Evolutionary conservation across 164 flowering plant genomes (phyloP).

Genomic region (Annona cherimola): DNA sequence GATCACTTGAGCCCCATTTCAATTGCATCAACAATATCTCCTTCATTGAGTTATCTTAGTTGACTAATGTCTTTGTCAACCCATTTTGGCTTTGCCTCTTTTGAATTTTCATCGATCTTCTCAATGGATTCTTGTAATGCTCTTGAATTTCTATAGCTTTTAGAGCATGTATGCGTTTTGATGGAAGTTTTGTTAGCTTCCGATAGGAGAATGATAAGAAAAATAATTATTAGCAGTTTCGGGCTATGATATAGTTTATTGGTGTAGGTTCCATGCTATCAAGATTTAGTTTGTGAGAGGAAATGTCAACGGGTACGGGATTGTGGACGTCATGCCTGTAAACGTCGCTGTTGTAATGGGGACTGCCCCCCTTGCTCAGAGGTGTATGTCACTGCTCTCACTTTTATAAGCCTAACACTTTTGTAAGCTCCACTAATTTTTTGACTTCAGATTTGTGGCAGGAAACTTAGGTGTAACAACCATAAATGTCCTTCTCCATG

Average conservation of each 20-base stretch:
- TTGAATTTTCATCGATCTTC: background rate
- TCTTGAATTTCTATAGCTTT: background rate
- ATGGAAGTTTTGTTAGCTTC: too few relatives aligned
- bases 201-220: background rate
- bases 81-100: background rate
- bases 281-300: slow-evolving; percentile 85
- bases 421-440: slow-evolving; percentile 6
- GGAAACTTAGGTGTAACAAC: slow-evolving; percentile 83
- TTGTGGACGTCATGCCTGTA: slow-evolving; percentile 96
- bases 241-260: too few relatives aligned
- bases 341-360: slow-evolving; percentile 90
- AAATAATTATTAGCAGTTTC: background rate
- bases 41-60: background rate
- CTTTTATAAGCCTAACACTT: background rate
- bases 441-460: slow-evolving; percentile 64
- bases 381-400: slow-evolving; percentile 34
- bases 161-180: background rate
- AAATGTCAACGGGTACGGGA: slow-evolving; percentile 72
- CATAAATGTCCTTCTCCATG: slow-evolving; percentile 95
- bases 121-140: background rate
- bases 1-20: background rate
- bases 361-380: slow-evolving; percentile 93
- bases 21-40: background rate
- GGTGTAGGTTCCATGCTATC: slow-evolving; percentile 90
- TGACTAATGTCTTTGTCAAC: background rate